A percentile compares a stretch with the other conserved stretches of the same genome.
Evolutionary conservation across 2,329 filamentous ascomycete species (phyloP).

Genomic region (Colletotrichum sp.): DNA sequence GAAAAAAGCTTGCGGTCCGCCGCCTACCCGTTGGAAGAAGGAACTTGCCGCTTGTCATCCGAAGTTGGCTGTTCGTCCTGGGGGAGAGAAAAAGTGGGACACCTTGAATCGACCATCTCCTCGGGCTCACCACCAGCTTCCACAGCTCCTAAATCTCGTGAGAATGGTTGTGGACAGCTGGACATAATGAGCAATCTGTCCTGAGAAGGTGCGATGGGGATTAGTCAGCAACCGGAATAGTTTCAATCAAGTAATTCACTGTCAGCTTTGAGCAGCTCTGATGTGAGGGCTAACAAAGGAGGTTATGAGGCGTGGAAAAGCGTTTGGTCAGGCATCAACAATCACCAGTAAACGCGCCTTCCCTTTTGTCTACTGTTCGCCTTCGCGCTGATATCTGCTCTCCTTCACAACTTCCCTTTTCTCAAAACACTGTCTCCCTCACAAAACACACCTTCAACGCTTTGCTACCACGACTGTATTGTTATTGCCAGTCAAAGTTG

Average conservation of each 20-base stretch:
- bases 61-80: neutral
- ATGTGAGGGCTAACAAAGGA: neutral
- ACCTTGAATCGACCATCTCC: neutral
- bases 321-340: neutral
- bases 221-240: neutral
- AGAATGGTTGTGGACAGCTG: neutral
- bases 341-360: neutral
- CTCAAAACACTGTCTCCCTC: neutral
- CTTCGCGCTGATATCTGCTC: rapidly evolving
- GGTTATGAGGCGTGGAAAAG: neutral
- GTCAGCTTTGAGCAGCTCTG: neutral
- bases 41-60: constrained; percentile 8
- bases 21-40: neutral
- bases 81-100: neutral
- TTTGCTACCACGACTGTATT: neutral
- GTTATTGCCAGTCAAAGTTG: neutral
- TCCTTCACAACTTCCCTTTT: neutral
- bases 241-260: neutral
- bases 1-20: neutral
- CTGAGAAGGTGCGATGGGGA: neutral
- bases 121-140: neutral
- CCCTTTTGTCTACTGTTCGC: rapidly evolving
- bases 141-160: neutral
- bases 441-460: neutral
- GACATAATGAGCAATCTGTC: neutral